Evolutionary conservation across 805 yeast species (phyloP), one percentile per base, ranked within the genome.

Genomic region (Nakazawaea pomicola): DNA sequence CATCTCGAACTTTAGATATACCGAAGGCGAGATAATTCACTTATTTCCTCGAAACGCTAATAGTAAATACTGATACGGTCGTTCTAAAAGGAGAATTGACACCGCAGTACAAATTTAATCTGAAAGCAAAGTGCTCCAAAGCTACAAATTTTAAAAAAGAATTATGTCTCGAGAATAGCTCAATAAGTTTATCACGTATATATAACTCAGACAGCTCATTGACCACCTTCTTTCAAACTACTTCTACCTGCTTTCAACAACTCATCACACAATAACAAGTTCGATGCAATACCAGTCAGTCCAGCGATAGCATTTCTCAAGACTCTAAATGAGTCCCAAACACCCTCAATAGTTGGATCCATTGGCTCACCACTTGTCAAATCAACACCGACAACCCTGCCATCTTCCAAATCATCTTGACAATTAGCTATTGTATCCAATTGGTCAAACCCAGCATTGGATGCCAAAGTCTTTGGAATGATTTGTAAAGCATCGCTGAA

Each of bases 281-380:
- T 93, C 48, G 93, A 81, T 1, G 99, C 91, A 55, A 93, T 93
- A 40, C 96, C 95, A 1, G 95, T 83, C 29, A 98, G 96, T 34
- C 95, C 81, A 38, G 89, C 79, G 40, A 93, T 70, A 8, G 96
- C 95, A 60, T 93, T 93, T 67, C 99, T 80, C 46, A 93, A 68
- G 29, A 93, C 99, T 50, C 99, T 73, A 68, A 77, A 93, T 19
- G 95, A 85, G 64, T 93, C 99, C 95, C 96, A 93, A 44, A 93
- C 78, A 46, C 99, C 99, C 58, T 87, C 96, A 40, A 85, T 74
- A 6, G 87, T 74, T 36, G 99, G 97, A 57, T 91, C 97, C 76
- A 91, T 81, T 37, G 97, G 93, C 58, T 90, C 96, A 29, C 99
- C 99, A 9, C 91, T 74, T 46, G 76, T 78, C 50, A 93, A 73